These are phyloP conservation scores for Rhododendron ferrugineum DNA, from an alignment of 148 eudicot species.

Conservation along the genomic window DNA sequence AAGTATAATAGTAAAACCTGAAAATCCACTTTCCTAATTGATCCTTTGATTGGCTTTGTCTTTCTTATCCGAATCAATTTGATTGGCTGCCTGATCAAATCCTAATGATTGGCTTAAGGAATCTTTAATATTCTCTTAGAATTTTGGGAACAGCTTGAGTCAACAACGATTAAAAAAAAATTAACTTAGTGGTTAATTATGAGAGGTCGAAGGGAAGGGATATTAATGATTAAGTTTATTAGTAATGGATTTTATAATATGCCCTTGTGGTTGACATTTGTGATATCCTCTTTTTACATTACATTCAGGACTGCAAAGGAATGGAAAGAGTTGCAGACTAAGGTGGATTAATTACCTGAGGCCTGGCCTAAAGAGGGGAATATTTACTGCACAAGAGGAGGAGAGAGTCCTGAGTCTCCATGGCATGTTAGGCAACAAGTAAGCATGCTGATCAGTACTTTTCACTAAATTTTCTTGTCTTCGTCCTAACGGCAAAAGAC, in stretches of 20 bases:
- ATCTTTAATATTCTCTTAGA: background rate
- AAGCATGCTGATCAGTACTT: constrained; percentile 21
- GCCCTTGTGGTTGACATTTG: constrained; percentile 21
- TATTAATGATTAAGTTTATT: background rate
- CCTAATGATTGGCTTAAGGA: background rate
- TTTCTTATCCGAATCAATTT: background rate
- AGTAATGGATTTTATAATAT: background rate
- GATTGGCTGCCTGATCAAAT: background rate
- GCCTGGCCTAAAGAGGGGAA: constrained; percentile 72
- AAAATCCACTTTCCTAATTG: too few relatives aligned
- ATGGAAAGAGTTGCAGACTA: constrained; percentile 84
- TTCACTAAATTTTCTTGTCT: too few relatives aligned
- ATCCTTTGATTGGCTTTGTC: background rate
- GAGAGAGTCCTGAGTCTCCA: constrained; percentile 55
- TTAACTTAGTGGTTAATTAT: background rate
- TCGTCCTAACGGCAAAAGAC: background rate
- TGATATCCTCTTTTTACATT: background rate
- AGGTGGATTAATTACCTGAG: constrained; percentile 77
- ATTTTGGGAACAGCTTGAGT: background rate
- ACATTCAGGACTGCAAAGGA: constrained; percentile 58
- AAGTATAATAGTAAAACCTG: too few relatives aligned
- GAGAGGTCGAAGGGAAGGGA: background rate
- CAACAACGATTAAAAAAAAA: background rate
- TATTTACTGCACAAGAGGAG: constrained; percentile 57
- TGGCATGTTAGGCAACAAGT: constrained; percentile 77